phyloP scores from a whole-genome alignment of 352 stramenopile genomes.

The Globisporangium lucens region DNA sequence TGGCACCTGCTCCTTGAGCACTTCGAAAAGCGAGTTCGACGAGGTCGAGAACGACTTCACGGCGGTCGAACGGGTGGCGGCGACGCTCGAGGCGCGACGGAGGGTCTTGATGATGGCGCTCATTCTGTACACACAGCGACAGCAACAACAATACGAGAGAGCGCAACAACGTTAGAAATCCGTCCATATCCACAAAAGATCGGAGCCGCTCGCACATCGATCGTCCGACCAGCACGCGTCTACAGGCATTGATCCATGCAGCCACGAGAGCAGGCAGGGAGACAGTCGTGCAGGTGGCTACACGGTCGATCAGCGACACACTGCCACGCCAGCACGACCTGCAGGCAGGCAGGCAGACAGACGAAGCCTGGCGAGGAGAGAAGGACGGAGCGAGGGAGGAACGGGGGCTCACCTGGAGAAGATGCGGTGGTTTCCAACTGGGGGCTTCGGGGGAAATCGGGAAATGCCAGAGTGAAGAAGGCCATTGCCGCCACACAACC shows the following conservation, averaged over 20 bases:
- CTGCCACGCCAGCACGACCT: neutral
- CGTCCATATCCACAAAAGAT: neutral
- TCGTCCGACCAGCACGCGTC: neutral
- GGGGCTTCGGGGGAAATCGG: conserved; percentile 5
- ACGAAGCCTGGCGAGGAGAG: neutral
- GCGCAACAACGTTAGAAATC: conserved; percentile 7
- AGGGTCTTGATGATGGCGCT: conserved; percentile 72
- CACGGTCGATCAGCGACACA: neutral
- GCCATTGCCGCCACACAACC: neutral
- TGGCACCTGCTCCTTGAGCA: conserved; percentile 89
- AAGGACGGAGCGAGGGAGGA: neutral
- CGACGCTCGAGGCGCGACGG: conserved; percentile 39
- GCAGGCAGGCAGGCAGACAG: neutral
- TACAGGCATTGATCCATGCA: neutral
- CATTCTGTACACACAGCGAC: conserved; percentile 25
- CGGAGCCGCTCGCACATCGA: neutral
- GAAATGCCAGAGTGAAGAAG: neutral
- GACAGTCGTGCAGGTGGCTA: neutral
- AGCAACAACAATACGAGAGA: neutral
- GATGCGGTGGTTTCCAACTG: conserved; percentile 8
- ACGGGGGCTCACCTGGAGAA: conserved; percentile 6
- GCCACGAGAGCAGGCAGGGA: neutral
- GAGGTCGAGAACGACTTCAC: conserved; percentile 68
- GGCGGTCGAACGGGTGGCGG: conserved; percentile 36
- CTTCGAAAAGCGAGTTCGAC: conserved; percentile 67